Base-by-base conservation (phyloP, 2,329 filamentous ascomycete genomes). In the Fusarium sp. region DNA sequence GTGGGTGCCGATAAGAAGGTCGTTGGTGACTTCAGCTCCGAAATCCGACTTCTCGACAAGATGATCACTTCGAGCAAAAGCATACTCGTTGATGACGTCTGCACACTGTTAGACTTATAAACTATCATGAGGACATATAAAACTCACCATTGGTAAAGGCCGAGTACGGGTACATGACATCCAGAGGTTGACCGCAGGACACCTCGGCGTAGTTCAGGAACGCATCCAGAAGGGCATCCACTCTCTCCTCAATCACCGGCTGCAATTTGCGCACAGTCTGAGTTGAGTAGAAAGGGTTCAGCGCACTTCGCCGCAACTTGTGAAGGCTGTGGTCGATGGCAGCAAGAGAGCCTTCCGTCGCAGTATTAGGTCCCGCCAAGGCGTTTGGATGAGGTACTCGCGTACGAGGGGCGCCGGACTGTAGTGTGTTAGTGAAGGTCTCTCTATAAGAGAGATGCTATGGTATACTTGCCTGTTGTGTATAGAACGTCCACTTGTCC, bases 81-180 rank as follows among this genome's bases (percentile, higher is more conserved):
- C 76, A 64, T 81, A 81, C 70, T 81, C 79, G 61, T 80, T 80
- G 44, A 81, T 80, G 33, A 80, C 77, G 58, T 81, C 78, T 79
- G 7, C 6, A 16, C 0, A 13, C 4, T 25, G 18, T 69, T 62
- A 72, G 63, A 18, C 6, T 36, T 27, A 1, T 1, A 5, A 14
- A 4, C 4, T 4, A 6, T 4, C 11, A 11, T 1, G 2, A 2
- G 44, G 4, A 58, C 8, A 20, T 1, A 34, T 5, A 13, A 50
- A 27, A 11, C 70, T 31, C 54, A 79, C 78, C 79, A 60, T 80
- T 80, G 44, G 79, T 79, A 53, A 80, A 79, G 18, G 79, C 79
- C 7, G 78, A 78, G 49, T 79, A 80, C 8, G 77, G 79, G 51
- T 79, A 79, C 76, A 79, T 76, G 38, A 79, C 66, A 64, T 80